phyloP scores from a whole-genome alignment of 768 basidiomycete species.

The Hericium coralloides region DNA sequence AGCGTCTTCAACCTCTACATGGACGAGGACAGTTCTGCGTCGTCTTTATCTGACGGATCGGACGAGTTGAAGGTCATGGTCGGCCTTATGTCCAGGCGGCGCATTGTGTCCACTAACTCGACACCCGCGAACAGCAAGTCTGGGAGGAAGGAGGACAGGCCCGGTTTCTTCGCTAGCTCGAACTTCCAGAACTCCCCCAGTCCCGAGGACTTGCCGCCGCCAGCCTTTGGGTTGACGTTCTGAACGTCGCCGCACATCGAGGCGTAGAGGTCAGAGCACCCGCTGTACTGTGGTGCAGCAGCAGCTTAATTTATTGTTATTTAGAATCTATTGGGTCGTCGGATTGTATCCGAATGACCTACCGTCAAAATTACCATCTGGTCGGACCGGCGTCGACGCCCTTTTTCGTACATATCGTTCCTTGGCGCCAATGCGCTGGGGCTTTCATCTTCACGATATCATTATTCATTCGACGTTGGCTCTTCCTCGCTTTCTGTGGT shows the following conservation, averaged over 20 bases:
- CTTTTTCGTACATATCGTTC: slow-evolving; percentile 18
- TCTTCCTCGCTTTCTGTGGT: slow-evolving; percentile 15
- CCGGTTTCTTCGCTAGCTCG: slow-evolving; percentile 65
- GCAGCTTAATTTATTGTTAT: slow-evolving; percentile 21
- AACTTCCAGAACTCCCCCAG: slow-evolving; percentile 83
- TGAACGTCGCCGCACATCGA: slow-evolving; percentile 5
- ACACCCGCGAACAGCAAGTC: slow-evolving; percentile 10
- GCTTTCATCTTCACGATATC: slow-evolving; percentile 24
- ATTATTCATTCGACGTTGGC: slow-evolving; percentile 36
- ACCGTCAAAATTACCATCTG: slow-evolving; percentile 20
- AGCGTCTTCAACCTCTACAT: slow-evolving; percentile 70
- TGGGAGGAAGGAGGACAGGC: not conserved
- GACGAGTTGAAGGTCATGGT: slow-evolving; percentile 28
- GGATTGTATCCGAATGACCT: not conserved
- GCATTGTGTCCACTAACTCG: slow-evolving; percentile 7
- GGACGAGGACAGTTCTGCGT: slow-evolving; percentile 45
- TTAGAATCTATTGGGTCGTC: not conserved
- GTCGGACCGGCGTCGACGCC: slow-evolving; percentile 22
- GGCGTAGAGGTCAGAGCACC: not conserved
- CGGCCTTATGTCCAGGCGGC: slow-evolving; percentile 16
- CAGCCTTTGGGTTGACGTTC: slow-evolving; percentile 35
- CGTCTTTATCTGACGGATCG: slow-evolving; percentile 29
- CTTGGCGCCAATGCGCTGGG: slow-evolving; percentile 13
- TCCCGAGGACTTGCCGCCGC: slow-evolving; percentile 71
- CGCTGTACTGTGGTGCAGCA: too few relatives aligned